A percentile compares a stretch with the other conserved stretches of the same genome.
Evolutionary conservation across 257 asterid genomes (phyloP).

Genomic region (Eucommia ulmoides): DNA sequence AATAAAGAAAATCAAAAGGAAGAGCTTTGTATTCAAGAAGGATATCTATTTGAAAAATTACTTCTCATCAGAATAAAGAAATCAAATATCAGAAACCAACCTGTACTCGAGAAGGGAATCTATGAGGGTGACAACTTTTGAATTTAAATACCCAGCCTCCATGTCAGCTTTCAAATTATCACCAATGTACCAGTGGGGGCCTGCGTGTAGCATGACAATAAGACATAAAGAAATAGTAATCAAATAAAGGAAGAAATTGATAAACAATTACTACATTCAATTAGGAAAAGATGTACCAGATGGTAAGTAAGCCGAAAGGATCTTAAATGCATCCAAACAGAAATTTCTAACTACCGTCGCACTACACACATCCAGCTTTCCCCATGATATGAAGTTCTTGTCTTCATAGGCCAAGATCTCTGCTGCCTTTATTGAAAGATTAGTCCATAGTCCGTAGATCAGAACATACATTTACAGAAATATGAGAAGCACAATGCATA

Average conservation of each 20-base stretch:
- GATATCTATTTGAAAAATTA: no score
- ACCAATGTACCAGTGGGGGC: conserved; percentile 21
- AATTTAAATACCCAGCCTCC: conserved; percentile 42
- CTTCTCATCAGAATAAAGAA: no score
- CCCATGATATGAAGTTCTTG: conserved; percentile 31
- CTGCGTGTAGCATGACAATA: conserved; percentile 15
- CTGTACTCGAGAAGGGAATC: conserved; percentile 71
- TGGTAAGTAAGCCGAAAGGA: conserved; percentile 32
- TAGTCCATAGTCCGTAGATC: no score
- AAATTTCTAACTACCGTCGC: conserved; percentile 31
- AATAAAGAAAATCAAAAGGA: no score
- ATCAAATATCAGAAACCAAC: no score
- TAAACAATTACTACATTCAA: conserved; percentile 1
- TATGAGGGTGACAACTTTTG: conserved; percentile 48
- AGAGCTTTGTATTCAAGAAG: no score
- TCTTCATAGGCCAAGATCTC: conserved; percentile 33
- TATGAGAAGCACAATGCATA: no score
- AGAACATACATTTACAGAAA: no score
- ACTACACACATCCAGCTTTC: conserved; percentile 23
- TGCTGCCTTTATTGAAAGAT: conserved; percentile 45
- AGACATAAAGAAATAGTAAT: conserved; percentile 3
- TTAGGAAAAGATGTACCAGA: conserved; percentile 25
- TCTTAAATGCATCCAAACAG: conserved; percentile 34
- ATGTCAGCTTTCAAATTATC: conserved; percentile 19
- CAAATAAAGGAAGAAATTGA: background rate